phyloP scores from a whole-genome alignment of 1,284 basidiomycete genomes.

The Pseudozyma thailandica region DNA sequence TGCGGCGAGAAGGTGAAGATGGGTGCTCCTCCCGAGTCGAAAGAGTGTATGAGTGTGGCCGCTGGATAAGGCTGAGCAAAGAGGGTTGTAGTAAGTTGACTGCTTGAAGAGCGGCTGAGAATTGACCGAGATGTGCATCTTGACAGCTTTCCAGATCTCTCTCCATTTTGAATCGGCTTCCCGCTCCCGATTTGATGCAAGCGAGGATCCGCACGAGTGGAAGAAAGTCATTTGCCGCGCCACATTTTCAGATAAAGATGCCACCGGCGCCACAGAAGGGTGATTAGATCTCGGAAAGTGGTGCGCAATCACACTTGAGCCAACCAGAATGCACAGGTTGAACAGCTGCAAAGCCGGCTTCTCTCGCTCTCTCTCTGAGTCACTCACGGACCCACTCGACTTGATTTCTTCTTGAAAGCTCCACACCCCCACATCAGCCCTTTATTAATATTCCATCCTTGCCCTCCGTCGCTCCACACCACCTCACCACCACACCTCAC shows the following conservation, averaged over 20 bases:
- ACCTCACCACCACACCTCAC: background rate
- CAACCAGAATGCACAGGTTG: conserved; percentile 35
- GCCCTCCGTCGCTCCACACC: background rate
- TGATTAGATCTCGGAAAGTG: conserved; percentile 20
- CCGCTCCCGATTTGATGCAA: background rate
- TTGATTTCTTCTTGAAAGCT: conserved; percentile 14
- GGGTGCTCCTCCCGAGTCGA: too few relatives aligned
- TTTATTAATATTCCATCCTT: too few relatives aligned
- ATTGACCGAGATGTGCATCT: conserved; percentile 4
- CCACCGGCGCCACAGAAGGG: background rate
- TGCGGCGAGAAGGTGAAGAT: background rate
- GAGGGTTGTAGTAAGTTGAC: conserved; percentile 1
- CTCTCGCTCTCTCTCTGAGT: conserved; percentile 7
- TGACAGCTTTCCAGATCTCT: conserved; percentile 1
- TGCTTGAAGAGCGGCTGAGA: too few relatives aligned
- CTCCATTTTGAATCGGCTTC: conserved; percentile 17
- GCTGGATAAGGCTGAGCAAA: too few relatives aligned
- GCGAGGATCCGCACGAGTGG: conserved; percentile 18
- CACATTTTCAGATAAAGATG: too few relatives aligned
- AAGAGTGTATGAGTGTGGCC: too few relatives aligned
- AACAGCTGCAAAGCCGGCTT: too few relatives aligned
- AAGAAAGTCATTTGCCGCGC: too few relatives aligned
- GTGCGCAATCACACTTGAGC: conserved; percentile 3
- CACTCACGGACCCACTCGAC: conserved; percentile 19
- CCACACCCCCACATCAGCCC: conserved; percentile 10